Evolutionary conservation across 2,329 filamentous ascomycete species (phyloP), one percentile per base, ranked within the genome.

Genomic region (Sclerotinia subarctica): DNA sequence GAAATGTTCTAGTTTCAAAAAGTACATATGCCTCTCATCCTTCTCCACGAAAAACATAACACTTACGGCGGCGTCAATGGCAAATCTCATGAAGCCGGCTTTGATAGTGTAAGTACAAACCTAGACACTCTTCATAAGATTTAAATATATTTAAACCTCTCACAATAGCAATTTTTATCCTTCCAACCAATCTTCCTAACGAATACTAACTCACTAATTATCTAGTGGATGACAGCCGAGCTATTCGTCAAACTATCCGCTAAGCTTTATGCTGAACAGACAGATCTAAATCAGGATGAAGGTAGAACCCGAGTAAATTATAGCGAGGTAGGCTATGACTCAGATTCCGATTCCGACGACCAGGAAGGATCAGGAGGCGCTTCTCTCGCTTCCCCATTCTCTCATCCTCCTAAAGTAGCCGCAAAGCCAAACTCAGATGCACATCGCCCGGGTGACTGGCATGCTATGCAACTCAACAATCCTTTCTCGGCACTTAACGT

Each of bases 21-120:
- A 5, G 78, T 81, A 47, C 74, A 78, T 35, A 75, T 78, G 21
- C 84, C 85, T 2, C 64, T 78, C 2, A 79, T 86, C 26, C 73
- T 77, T 42, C 79, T 77, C 0, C 76, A 79, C 52, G 68, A 74
- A 59, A 70, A 76, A n/a, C 78, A 80, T 70, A 73, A 73, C 11
- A 75, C 64, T 29, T 74, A 77, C 56, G 62, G 70, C 29, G 56
- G 68, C n/a, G 54, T 46, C 2, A 66, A 67, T 58, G 72, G 71
- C 11, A 75, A 72, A 58, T 72, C 69, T 13, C 87, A 89, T 67
- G 83, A 88, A 72, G 87, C 87, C 7, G 88, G 86, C 17, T 89
- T 82, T 70, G 87, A 89, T 74, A 87, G 85, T 80, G 59, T 62
- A 10, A 62, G 59, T 62, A 35, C 5, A 10, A 1, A 7, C n/a